Conservation (phyloP, 208 protist genomes). For the Trichomonas tenax region DNA sequence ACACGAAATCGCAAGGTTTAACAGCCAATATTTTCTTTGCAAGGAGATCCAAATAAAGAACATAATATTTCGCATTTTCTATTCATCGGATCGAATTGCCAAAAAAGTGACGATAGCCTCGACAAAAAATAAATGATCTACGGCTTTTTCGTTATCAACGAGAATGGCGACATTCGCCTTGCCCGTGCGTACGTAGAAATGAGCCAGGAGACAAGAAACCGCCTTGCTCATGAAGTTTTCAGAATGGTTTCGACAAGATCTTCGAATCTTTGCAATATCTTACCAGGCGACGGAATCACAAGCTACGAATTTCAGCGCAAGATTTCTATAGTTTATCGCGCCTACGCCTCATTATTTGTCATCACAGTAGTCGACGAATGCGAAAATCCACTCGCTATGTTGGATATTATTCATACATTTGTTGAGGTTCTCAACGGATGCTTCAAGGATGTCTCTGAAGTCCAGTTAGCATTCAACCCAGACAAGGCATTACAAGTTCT, state of each 20-base stretch:
- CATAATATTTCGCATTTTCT: too few species aligned
- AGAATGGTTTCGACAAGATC: neutral
- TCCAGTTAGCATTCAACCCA: neutral
- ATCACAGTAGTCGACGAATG: constrained; percentile 9
- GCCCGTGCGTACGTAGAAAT: neutral
- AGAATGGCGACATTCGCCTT: neutral
- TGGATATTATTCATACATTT: constrained; percentile 10
- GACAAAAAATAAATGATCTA: neutral
- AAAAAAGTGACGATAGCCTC: too few species aligned
- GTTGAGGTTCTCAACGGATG: constrained; percentile 7
- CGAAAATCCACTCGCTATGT: neutral
- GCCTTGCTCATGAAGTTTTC: constrained; percentile 9
- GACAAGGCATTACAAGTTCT: neutral
- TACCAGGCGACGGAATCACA: neutral
- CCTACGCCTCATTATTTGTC: neutral
- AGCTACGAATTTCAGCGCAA: neutral
- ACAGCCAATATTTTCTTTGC: too few species aligned
- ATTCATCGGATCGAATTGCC: too few species aligned
- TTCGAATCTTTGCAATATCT: neutral
- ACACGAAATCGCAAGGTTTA: too few species aligned
- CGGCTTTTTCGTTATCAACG: neutral
- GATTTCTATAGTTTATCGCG: neutral
- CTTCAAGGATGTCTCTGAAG: constrained; percentile 19
- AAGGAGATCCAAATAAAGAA: too few species aligned
- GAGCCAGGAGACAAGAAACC: neutral